phyloP scores from a whole-genome alignment of 257 asterid genomes.

The Phtheirospermum japonicum region DNA sequence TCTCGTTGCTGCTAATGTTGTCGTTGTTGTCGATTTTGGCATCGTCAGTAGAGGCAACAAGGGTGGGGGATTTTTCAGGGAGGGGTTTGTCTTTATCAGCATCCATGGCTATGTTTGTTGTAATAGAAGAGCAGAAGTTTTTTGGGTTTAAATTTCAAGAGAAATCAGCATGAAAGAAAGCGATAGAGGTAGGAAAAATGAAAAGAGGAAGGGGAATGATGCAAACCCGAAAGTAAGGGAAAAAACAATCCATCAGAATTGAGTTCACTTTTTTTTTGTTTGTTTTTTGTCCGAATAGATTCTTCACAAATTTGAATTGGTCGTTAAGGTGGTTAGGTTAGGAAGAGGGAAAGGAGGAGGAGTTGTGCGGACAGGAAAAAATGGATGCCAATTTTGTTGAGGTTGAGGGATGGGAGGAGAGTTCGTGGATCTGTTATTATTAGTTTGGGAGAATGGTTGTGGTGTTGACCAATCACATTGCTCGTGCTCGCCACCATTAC shows the following conservation, averaged over 20 bases:
- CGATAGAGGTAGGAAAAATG: no score
- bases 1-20: neutral
- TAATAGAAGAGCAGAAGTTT: neutral
- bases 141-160: neutral
- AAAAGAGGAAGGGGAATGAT: no score
- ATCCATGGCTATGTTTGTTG: conserved; percentile 35
- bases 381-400: no score
- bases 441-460: no score
- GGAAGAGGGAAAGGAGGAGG: conserved; percentile 27
- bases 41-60: conserved; percentile 12
- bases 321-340: conserved; percentile 31
- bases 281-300: neutral
- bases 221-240: conserved; percentile 33
- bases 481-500: no score
- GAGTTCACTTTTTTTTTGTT: neutral
- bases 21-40: conserved; percentile 4
- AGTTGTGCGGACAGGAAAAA: neutral
- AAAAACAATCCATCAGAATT: conserved; percentile 24
- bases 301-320: conserved; percentile 32
- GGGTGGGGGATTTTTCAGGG: conserved; percentile 28
- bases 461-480: no score
- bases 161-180: conserved; percentile 14
- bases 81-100: conserved; percentile 46
- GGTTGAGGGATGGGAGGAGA: conserved; percentile 31
- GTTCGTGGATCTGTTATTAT: conserved; percentile 12